Conservation (phyloP, 306 rosid genomes). For the Urtica urens region DNA sequence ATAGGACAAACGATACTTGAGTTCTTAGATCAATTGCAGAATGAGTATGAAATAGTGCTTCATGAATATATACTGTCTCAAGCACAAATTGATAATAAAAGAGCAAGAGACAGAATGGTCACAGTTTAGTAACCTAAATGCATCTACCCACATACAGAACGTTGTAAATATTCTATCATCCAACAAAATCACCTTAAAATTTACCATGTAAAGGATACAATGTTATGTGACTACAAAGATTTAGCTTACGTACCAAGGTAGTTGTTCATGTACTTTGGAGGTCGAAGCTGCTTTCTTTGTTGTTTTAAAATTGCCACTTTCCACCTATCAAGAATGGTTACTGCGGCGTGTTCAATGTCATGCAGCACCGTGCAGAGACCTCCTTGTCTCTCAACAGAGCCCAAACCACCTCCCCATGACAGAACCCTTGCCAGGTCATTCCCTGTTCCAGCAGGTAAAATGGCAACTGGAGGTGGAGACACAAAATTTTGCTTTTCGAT, state of each 20-base stretch:
- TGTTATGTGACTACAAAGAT: background rate
- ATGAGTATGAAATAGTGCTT: too few species aligned
- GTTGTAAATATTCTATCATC: too few species aligned
- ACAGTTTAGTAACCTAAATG: too few species aligned
- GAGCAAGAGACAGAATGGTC: too few species aligned
- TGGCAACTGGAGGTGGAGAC: conserved; percentile 98
- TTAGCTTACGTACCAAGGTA: conserved; percentile 67
- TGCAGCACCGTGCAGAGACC: conserved; percentile 89
- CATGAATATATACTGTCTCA: too few species aligned
- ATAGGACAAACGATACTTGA: too few species aligned
- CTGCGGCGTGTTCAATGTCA: conserved; percentile 90
- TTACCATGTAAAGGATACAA: background rate
- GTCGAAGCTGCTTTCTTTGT: conserved; percentile 55
- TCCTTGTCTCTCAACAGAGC: conserved; percentile 95
- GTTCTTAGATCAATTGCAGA: too few species aligned
- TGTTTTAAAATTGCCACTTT: conserved; percentile 53
- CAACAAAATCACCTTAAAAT: background rate
- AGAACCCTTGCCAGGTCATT: conserved; percentile 97
- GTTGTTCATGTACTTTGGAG: conserved; percentile 79
- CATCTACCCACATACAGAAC: too few species aligned
- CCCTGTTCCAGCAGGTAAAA: conserved; percentile 99
- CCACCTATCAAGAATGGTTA: conserved; percentile 97
- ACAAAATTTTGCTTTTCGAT: conserved; percentile 87
- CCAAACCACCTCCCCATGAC: conserved; percentile 98
- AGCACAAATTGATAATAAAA: too few species aligned